Evolutionary conservation across 371 early-diverging fungal species (phyloP).

Genomic region (Rhizopus sp.): DNA sequence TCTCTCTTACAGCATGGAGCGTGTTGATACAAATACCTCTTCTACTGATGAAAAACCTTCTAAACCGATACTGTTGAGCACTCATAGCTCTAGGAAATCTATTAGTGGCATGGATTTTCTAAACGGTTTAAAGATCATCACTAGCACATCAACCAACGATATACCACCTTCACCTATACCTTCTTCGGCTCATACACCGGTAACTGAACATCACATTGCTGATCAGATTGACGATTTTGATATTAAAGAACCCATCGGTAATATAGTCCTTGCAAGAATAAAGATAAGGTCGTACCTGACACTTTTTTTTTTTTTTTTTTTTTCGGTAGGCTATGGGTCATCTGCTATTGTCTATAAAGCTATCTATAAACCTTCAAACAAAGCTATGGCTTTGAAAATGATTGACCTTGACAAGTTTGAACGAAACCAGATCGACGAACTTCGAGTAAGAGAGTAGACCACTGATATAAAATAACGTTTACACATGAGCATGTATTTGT

Average conservation of each 20-base stretch:
- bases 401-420: slow-evolving; percentile 89
- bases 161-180: slow-evolving; percentile 11
- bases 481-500: slow-evolving; percentile 5
- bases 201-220: slow-evolving; percentile 17
- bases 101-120: slow-evolving; percentile 27
- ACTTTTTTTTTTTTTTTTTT: no score
- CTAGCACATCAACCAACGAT: slow-evolving; percentile 9
- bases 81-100: slow-evolving; percentile 20
- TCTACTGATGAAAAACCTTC: slow-evolving; percentile 2
- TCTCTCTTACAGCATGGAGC: slow-evolving; percentile 7
- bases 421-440: slow-evolving; percentile 86
- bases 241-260: slow-evolving; percentile 44
- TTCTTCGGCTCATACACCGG: slow-evolving; percentile 12
- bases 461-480: background rate
- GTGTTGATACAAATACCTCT: slow-evolving; percentile 21
- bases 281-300: no score
- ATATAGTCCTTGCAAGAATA: background rate
- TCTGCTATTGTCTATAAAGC: slow-evolving; percentile 82
- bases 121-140: slow-evolving; percentile 24
- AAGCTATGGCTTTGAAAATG: slow-evolving; percentile 74
- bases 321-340: slow-evolving; percentile 73
- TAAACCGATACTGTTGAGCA: background rate
- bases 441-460: slow-evolving; percentile 54
- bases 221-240: slow-evolving; percentile 48
- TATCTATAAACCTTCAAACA: slow-evolving; percentile 66